Percentiles rank a stretch among this genome's conserved stretches.
These are phyloP conservation scores for Casuarina equisetifolia DNA, from an alignment of 306 rosid species.

Conservation along the genomic window DNA sequence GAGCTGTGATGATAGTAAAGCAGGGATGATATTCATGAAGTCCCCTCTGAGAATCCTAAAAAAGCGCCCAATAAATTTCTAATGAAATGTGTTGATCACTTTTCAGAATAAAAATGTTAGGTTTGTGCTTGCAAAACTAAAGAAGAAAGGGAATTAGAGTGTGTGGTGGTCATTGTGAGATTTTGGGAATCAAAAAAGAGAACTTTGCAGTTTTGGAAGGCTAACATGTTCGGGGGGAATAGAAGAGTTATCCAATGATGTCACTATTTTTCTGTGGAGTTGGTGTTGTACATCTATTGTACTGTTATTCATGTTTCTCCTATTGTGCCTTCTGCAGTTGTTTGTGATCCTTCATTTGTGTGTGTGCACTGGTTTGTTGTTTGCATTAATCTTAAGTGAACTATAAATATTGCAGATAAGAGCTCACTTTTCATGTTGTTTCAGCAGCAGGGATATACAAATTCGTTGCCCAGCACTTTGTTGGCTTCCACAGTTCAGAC, in stretches of 20 bases:
- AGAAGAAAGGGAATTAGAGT: not conserved
- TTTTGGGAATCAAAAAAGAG: not conserved
- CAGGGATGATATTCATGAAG: not conserved
- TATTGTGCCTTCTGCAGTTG: not conserved
- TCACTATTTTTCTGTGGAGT: not conserved
- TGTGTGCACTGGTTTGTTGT: not conserved
- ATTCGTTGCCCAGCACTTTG: constrained; percentile 78
- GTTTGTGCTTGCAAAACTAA: not conserved
- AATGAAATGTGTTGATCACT: not conserved
- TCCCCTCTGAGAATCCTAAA: not conserved
- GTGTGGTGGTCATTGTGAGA: not conserved
- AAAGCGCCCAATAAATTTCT: not conserved
- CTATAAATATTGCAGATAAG: not conserved
- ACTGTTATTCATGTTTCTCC: not conserved
- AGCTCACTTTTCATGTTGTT: constrained; percentile 17
- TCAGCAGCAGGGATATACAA: constrained; percentile 71
- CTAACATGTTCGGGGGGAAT: not conserved
- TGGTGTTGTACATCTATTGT: not conserved
- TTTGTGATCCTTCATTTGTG: not conserved
- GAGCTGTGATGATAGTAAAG: not conserved
- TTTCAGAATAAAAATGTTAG: not conserved
- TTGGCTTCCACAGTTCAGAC: constrained; percentile 79
- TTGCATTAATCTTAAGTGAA: not conserved
- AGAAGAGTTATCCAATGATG: constrained; percentile 6
- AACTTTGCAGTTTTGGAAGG: not conserved